A percentile compares a stretch with the other conserved stretches of the same genome.
These are phyloP conservation scores for Sporothrix phasma DNA, from an alignment of 2,329 filamentous ascomycete species.

Conservation along the genomic window DNA sequence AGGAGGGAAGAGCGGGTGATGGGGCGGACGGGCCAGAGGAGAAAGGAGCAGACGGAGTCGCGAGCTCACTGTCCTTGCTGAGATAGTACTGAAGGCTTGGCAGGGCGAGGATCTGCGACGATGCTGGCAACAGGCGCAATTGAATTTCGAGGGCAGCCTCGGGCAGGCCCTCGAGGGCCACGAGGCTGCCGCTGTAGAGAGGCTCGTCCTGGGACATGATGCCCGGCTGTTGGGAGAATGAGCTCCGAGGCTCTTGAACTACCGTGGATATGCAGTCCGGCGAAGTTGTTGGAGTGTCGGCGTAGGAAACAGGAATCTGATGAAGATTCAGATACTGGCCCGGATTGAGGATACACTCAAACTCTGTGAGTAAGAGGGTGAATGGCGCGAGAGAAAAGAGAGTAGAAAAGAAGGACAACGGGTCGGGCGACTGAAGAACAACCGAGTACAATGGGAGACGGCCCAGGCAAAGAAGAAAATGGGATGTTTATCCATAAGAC, in stretches of 20 bases:
- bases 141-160: conserved; percentile 47
- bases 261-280: not conserved
- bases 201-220: conserved; percentile 5
- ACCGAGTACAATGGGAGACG: not conserved
- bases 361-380: too few species aligned
- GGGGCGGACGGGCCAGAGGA: not conserved
- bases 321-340: not conserved
- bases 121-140: conserved; percentile 48
- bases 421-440: not conserved
- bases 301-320: not conserved
- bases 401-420: not conserved
- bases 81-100: conserved; percentile 42
- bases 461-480: not conserved
- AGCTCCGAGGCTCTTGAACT: not conserved
- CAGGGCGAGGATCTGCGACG: conserved; percentile 47
- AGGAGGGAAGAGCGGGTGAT: not conserved
- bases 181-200: conserved; percentile 38
- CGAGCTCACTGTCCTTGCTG: conserved; percentile 22
- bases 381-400: not conserved
- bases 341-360: not conserved
- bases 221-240: not conserved
- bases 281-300: not conserved
- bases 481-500: not conserved
- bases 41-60: conserved; percentile 20
- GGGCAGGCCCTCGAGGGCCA: conserved; percentile 49